Conservation (phyloP, 768 basidiomycete species). For the Pulveroboletus sp. region DNA sequence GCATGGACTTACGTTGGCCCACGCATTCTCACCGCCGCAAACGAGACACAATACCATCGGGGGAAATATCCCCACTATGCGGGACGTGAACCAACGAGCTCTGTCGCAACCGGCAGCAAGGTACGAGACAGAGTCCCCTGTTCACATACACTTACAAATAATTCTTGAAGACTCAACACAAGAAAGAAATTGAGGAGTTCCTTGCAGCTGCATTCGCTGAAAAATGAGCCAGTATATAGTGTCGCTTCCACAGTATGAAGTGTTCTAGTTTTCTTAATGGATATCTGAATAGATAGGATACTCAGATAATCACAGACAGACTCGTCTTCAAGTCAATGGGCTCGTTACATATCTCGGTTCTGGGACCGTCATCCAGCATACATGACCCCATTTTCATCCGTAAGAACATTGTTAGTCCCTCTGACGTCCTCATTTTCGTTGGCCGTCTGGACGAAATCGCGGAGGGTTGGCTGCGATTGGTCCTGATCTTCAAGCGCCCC, state of each 20-base stretch:
- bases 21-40: conserved; percentile 90
- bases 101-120: conserved; percentile 91
- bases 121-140: conserved; percentile 34
- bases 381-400: conserved; percentile 66
- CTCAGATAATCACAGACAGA: background rate
- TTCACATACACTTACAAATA: background rate
- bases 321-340: background rate
- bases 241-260: background rate
- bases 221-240: conserved; percentile 4
- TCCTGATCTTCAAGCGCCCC: conserved; percentile 17
- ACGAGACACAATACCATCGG: conserved; percentile 86
- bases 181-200: conserved; percentile 86
- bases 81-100: conserved; percentile 88
- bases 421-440: conserved; percentile 22
- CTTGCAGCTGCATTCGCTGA: conserved; percentile 56
- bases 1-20: conserved; percentile 97
- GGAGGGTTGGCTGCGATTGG: conserved; percentile 39
- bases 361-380: conserved; percentile 28
- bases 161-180: conserved; percentile 62
- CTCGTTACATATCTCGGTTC: background rate
- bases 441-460: conserved; percentile 43
- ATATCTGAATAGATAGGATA: conserved; percentile 6
- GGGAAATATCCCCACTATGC: conserved; percentile 91
- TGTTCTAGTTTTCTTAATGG: background rate
- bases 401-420: conserved; percentile 38